Evolutionary conservation across 176 grass and related monocot genomes (phyloP), one percentile per base, ranked within the genome.

Genomic region (Eragrostis nindensis): DNA sequence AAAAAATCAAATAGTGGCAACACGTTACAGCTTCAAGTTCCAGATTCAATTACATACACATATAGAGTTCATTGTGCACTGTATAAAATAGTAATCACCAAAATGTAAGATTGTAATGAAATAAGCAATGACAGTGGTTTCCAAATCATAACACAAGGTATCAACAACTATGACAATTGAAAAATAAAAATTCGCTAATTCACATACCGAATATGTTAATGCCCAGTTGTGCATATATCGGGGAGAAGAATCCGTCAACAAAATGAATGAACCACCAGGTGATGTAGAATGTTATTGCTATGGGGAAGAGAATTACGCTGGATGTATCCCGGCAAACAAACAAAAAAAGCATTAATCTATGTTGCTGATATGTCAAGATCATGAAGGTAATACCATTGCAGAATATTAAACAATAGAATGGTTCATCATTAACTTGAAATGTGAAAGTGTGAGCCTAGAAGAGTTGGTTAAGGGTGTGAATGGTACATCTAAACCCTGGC

Each of bases 181-280:
- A 32, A n/a, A 38, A 54, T 2, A 74, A 57, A 69, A 77, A 39
- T 2, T 40, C 25, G 39, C 17, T 29, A 75, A 11, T 71, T 24
- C 45, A 71, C 78, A 66, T 87, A 97, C 94, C 94, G 59, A 97
- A 97, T 74, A 97, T 91, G 61, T 94, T 97, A 83, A 97, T 97
- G 49, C 91, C 94, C 72, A 97, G 89, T 81, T 97, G 89, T 30
- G 94, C 91, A 77, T 91, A 97, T 70, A 97, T 97, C 55, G 94
- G 94, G 32, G 94, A 97, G 82, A 97, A 97, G 76, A 97, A 97
- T 24, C 94, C 94, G 87, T 97, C 94, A 91, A 93, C 90, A 85
- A 97, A 97, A 87, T 91, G 91, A 89, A 97, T 94, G 86, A 97
- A 97, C 94, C 94, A 97, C 94, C 94, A 97, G 36, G 94, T 97